phyloP scores from a whole-genome alignment of 192 early-diverging fungal genomes.

The Backusella mclennaniae region DNA sequence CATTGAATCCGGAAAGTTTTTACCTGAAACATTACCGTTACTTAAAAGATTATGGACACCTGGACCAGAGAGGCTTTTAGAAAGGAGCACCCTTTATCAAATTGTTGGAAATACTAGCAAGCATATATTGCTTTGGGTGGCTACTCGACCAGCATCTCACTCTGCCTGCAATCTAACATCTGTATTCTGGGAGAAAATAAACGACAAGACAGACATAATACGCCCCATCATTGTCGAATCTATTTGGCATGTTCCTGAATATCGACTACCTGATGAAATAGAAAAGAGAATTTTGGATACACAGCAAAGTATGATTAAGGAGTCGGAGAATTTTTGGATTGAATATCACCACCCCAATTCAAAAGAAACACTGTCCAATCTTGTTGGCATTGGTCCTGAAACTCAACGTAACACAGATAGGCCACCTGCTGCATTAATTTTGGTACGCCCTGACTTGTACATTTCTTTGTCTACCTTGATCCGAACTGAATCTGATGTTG shows the following conservation, averaged over 20 bases:
- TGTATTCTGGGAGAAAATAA: not conserved
- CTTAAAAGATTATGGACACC: not conserved
- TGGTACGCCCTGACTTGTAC: constrained; percentile 26
- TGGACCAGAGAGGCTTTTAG: not conserved
- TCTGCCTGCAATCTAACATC: not conserved
- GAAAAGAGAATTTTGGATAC: not conserved
- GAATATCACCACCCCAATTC: not conserved
- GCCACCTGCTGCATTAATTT: constrained; percentile 4
- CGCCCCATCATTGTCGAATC: not conserved
- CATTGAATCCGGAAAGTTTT: not conserved
- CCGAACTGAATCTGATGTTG: not conserved
- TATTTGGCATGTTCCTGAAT: not conserved
- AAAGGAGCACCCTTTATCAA: not conserved
- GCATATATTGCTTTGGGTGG: not conserved
- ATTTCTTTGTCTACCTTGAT: constrained; percentile 6
- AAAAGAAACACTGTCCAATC: not conserved
- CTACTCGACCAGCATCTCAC: not conserved
- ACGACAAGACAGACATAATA: not conserved
- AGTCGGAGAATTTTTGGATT: not conserved
- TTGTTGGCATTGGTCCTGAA: not conserved
- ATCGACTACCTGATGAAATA: not conserved
- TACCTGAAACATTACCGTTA: not conserved
- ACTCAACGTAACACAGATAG: not conserved
- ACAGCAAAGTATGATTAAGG: not conserved
- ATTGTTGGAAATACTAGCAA: not conserved